Conservation (phyloP, 75 land plant species). For the Pseudotsuga menziesii region DNA sequence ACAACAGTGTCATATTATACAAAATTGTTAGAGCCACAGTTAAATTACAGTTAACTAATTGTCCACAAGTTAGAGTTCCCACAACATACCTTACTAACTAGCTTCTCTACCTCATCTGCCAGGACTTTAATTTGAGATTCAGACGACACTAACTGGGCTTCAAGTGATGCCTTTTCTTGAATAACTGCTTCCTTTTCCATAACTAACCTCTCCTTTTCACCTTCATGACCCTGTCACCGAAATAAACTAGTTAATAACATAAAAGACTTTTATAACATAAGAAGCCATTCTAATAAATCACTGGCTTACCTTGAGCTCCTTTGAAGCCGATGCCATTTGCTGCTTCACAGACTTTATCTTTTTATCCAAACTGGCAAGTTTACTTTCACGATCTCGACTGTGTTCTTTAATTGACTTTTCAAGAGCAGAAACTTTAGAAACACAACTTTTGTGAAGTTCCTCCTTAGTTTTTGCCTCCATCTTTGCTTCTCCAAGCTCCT, state of each 20-base stretch:
- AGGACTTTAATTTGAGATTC: constrained; percentile 56
- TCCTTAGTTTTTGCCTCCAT: constrained; percentile 46
- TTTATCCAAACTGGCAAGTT: constrained; percentile 61
- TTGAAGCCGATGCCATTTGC: constrained; percentile 59
- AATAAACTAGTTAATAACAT: constrained; percentile 11
- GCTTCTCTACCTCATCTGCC: constrained; percentile 46
- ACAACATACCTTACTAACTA: constrained; percentile 48
- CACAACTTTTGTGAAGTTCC: constrained; percentile 35
- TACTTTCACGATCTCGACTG: constrained; percentile 57
- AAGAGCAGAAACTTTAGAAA: constrained; percentile 36
- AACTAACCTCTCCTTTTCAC: constrained; percentile 72
- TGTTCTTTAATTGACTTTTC: constrained; percentile 66
- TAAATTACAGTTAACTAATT: too few species aligned
- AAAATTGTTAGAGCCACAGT: too few species aligned
- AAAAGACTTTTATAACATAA: neutral
- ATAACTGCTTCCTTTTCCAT: constrained; percentile 87
- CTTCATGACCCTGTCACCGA: constrained; percentile 68
- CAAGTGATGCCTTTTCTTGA: constrained; percentile 59
- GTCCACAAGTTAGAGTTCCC: too few species aligned
- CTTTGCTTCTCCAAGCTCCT: constrained; percentile 68
- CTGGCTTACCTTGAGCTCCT: constrained; percentile 72
- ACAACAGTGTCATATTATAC: too few species aligned
- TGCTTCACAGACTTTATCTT: constrained; percentile 62
- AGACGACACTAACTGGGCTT: constrained; percentile 43
- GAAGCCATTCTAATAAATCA: constrained; percentile 2